Evolutionary conservation across 495 filamentous ascomycete genomes (phyloP), one percentile per base, ranked within the genome.

Genomic region (Trichocladium uniseriatum): DNA sequence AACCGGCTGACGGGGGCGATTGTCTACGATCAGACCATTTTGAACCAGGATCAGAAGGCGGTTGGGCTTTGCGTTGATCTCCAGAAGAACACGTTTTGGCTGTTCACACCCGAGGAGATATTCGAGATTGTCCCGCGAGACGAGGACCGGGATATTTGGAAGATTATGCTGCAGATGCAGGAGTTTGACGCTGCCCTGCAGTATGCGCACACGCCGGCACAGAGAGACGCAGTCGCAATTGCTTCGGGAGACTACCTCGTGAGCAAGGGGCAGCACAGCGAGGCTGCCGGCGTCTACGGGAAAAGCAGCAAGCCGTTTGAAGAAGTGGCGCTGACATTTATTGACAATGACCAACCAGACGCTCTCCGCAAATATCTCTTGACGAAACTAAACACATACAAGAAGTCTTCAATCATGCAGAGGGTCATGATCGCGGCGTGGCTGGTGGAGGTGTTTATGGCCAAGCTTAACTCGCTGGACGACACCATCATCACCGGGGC

Each of bases 281-380:
- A 96, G 62, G 92, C 92, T 14, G 94, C 92, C 10, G 79, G 75
- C 28, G 80, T 95, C 21, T 95, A 94, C 71, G 92, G 92, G 27
- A 87, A 85, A 68, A 96, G 91, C 69, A 95, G 84, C 58, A 96
- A 96, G 70, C 83, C 84, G 2, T 98, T 98, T 54, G 92, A 98
- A 58, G 87, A 98, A 58, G 92, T 97, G 34, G 89, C 89, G 41
- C 71, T 98, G 39, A 83, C 78, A 2, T 87, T 98, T 54, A 89
- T 97, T 49, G 90, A 96, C 61, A 79, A 83, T 51, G 81, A 82
- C 35, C 86, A 97, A 61, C 83, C 85, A 48, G 94, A 98, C 75
- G 91, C 92, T 1, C 66, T 98, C 47, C 79, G 94, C 21, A 92
- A 84, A 59, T 98, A 97, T 61, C 77, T 98, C 9, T 58, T 90